Evolutionary conservation across 2,329 filamentous ascomycete species (phyloP), one percentile per base, ranked within the genome.

Genomic region (Bipolaris sorokiniana): DNA sequence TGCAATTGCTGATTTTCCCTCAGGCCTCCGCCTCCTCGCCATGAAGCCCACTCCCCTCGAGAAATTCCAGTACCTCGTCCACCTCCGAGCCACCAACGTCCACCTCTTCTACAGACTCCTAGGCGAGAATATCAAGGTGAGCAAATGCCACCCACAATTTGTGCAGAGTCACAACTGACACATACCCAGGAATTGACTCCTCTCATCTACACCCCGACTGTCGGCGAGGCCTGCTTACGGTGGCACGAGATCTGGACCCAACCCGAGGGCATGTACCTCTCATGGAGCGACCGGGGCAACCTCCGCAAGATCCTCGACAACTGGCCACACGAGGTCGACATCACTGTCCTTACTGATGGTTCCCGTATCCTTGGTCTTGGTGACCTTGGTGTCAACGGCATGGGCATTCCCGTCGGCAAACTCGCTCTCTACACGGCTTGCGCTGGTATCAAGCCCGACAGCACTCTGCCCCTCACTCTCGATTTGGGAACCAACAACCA

Each of bases 341-440:
- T 99, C 74, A 96, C 92, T 73, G 93, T 97, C 75, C 89, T 99
- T 68, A 98, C 95, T 15, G 95, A 99, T 76, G 95, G 95, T 60
- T 97, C 93, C 47, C 90, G 95, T 65, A 97, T 89, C 77, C 88
- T 93, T 56, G 94, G 95, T 72, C 87, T 99, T 36, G 95, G 95
- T 68, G 95, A 99, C 79, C 86, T 98, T 55, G 95, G 95, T 67
- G 89, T 99, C 66, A 97, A 97, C 78, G 95, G 95, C 72, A 96
- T 98, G 82, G 95, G 95, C 66, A 99, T 99, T 78, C 92, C 95
- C 61, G 94, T 99, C 67, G 95, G 95, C 74, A 99, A 99, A 82
- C 85, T 98, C 61, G 88, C 93, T 62, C 86, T 99, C 51, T 99
- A 99, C 84, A 97, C 92, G 57, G 92, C 90, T 44, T 96, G 94